These are phyloP conservation scores for Pseudocercospora eumusae DNA, from an alignment of 2,329 filamentous ascomycete species.

Conservation along the genomic window DNA sequence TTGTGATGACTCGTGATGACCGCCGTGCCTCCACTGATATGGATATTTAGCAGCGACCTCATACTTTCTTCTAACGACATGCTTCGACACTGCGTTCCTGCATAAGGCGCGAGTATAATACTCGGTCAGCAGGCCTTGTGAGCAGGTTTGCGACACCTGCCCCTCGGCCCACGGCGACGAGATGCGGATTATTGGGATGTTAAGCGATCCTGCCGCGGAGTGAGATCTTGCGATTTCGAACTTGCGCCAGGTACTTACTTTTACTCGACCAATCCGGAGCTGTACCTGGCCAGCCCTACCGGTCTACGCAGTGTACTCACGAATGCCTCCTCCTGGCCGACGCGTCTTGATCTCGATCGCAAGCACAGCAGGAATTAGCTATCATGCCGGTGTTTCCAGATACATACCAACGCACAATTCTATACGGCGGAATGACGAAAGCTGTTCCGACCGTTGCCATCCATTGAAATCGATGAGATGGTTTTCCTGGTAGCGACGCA, in stretches of 20 bases:
- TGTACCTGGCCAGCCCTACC: slow-evolving; percentile 5
- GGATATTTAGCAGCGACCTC: neutral
- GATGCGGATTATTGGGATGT: slow-evolving; percentile 1
- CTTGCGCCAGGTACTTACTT: neutral
- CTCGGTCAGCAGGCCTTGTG: slow-evolving; percentile 1
- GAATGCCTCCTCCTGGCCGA: neutral
- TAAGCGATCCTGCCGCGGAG: slow-evolving; percentile 1
- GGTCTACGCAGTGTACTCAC: slow-evolving; percentile 1
- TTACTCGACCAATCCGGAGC: neutral
- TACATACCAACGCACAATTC: neutral
- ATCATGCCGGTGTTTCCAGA: slow-evolving; percentile 1
- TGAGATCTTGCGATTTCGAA: neutral
- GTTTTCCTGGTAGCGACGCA: slow-evolving; percentile 1
- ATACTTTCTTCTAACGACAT: neutral
- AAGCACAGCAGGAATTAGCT: neutral
- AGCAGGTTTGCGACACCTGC: neutral
- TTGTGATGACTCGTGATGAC: neutral
- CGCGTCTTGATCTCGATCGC: slow-evolving; percentile 3
- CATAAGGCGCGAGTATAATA: neutral
- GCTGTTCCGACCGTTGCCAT: slow-evolving; percentile 7
- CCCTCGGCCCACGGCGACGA: neutral
- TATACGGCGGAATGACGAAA: slow-evolving; percentile 2
- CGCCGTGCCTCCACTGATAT: neutral
- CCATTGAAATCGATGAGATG: neutral
- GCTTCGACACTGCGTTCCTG: slow-evolving; percentile 6